A percentile compares a stretch with the other conserved stretches of the same genome.
Conservation (phyloP, 768 basidiomycete species). For the Boletus subcaerulescens region DNA sequence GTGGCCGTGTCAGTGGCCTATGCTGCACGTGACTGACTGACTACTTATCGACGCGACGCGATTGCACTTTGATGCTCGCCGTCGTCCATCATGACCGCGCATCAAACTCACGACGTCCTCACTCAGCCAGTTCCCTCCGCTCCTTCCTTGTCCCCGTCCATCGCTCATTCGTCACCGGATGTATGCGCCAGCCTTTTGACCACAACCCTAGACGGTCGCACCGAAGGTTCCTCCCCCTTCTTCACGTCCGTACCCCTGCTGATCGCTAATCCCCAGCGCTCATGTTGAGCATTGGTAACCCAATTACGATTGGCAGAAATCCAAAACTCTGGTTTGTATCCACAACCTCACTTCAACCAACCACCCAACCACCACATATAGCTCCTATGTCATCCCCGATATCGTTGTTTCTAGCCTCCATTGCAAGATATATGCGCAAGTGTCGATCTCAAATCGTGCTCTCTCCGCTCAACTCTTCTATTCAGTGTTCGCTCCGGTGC, state of each 20-base stretch:
- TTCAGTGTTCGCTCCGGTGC: slow-evolving; percentile 63
- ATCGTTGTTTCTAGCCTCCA: slow-evolving; percentile 64
- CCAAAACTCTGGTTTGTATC: slow-evolving; percentile 55
- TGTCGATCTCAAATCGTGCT: too few species aligned
- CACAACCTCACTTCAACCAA: background rate
- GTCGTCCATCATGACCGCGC: slow-evolving; percentile 17
- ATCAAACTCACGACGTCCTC: slow-evolving; percentile 15
- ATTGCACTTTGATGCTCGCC: background rate
- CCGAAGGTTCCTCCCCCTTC: slow-evolving; percentile 50
- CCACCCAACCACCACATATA: slow-evolving; percentile 11
- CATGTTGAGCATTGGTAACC: slow-evolving; percentile 56
- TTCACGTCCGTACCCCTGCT: background rate
- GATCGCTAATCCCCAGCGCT: slow-evolving; percentile 38
- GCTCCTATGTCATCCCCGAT: slow-evolving; percentile 57
- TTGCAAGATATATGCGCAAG: slow-evolving; percentile 77
- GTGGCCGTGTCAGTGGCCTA: background rate
- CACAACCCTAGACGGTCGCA: slow-evolving; percentile 51
- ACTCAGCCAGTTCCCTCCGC: slow-evolving; percentile 31
- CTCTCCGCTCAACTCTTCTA: background rate
- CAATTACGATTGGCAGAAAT: slow-evolving; percentile 69
- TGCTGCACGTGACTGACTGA: slow-evolving; percentile 12
- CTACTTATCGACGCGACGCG: slow-evolving; percentile 8
- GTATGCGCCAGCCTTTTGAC: slow-evolving; percentile 77
- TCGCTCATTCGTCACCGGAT: slow-evolving; percentile 22
- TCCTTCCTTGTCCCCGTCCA: slow-evolving; percentile 16